Evolutionary conservation across 805 yeast species (phyloP).

Genomic region (Candida vaughaniae): DNA sequence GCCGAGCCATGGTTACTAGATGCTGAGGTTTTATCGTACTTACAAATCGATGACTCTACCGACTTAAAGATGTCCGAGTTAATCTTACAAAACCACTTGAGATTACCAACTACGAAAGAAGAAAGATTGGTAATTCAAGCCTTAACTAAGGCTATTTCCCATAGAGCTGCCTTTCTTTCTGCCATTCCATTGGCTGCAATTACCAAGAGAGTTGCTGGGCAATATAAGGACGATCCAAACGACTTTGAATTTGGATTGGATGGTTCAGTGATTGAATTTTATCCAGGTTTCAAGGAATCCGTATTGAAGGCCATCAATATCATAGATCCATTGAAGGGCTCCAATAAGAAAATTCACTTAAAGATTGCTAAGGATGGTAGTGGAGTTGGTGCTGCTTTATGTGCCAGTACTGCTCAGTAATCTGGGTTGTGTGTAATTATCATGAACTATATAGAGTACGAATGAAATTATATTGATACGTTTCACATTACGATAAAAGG

Average conservation of each 20-base stretch:
- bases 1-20: conserved; percentile 75
- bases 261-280: conserved; percentile 90
- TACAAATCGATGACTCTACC: conserved; percentile 82
- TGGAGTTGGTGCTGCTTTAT: conserved; percentile 95
- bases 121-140: conserved; percentile 76
- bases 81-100: conserved; percentile 61
- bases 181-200: conserved; percentile 91
- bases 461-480: too few relatives aligned
- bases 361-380: conserved; percentile 92
- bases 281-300: conserved; percentile 84
- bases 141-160: conserved; percentile 75
- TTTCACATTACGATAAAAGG: too few relatives aligned
- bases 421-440: conserved; percentile 21
- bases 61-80: conserved; percentile 69
- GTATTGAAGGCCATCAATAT: conserved; percentile 74
- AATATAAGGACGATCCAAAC: conserved; percentile 46
- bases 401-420: conserved; percentile 52
- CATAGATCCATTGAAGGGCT: conserved; percentile 70
- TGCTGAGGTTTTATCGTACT: conserved; percentile 80
- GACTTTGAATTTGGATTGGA: conserved; percentile 94
- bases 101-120: conserved; percentile 64
- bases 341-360: conserved; percentile 71
- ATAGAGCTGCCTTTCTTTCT: conserved; percentile 85
- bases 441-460: too few relatives aligned
- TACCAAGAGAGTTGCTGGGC: conserved; percentile 63